Base-by-base conservation (phyloP, 208 protist species). In the Crithidia bombi region DNA sequence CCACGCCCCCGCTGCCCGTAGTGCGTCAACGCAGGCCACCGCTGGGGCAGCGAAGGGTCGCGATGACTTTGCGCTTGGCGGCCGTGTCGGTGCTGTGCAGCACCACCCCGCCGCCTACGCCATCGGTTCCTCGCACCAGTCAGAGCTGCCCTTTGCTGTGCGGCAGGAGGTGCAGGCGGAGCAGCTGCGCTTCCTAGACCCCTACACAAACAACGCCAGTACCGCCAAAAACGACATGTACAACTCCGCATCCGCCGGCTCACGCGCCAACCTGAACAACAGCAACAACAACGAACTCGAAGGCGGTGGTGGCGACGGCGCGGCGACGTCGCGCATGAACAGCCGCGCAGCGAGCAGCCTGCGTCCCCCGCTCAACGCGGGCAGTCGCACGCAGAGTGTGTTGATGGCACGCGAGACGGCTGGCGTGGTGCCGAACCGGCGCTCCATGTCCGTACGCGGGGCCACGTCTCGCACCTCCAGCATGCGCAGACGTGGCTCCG, bases 31-130 rank as follows among this genome's bases (percentile, higher is more conserved):
- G 33, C 23, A 7, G 7, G n/a, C n/a, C 46, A 15, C 5, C 14
- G 17, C 43, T 21, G 19, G 30, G 3, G 38, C 54, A 10, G 26
- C 33, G 35, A 43, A 61, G 44, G 59, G 62, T 26, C 65, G 63
- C 63, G 55, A 71, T 25, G 78, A 91, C 41, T 96, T 96, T 63
- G 88, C 86, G 9, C 87, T 96, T 23, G 91, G 91, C 32, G 91
- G 91, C 19, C 82, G 85, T 38, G 85, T 94, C 5, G 88, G 88
- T 17, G 64, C 61, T 7, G 82, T 94, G 55, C 88, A 93, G 75
- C 88, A 96, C 57, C 91, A 96, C 78, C 76, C 75, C 28, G 47
- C 79, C 43, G 83, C 72, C 25, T 56, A 76, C 75, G 83, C 82
- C 35, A 90, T 94, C 67, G 91, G 91, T 21, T 65, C 81, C 35